Conservation (phyloP, 441 rosid genomes). For the Raphanus hybrid region DNA sequence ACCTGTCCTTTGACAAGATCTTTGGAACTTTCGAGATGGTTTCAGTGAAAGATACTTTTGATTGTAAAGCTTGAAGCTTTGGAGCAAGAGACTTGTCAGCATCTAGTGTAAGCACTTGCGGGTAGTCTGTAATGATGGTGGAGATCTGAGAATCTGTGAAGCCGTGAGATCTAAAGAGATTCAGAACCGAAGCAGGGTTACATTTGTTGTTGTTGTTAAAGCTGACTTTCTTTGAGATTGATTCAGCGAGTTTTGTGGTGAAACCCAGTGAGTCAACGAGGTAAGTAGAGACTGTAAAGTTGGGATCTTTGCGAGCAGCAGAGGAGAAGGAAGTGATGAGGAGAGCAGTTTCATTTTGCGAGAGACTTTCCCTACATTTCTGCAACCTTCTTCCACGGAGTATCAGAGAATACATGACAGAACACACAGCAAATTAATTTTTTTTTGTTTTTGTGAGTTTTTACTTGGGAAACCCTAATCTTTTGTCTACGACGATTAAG, state of each 20-base stretch:
- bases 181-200: slow-evolving; percentile 6
- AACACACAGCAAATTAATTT: not conserved
- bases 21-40: slow-evolving; percentile 15
- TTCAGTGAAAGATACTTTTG: slow-evolving; percentile 36
- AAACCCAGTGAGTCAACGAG: slow-evolving; percentile 44
- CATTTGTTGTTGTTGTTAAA: slow-evolving; percentile 8
- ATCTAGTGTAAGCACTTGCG: slow-evolving; percentile 27
- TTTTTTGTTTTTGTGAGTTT: not conserved
- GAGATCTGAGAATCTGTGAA: slow-evolving; percentile 40
- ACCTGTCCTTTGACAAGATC: not conserved
- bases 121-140: slow-evolving; percentile 30
- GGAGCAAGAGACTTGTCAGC: slow-evolving; percentile 35
- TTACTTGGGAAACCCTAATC: not conserved
- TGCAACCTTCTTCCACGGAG: slow-evolving; percentile 15
- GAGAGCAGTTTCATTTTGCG: not conserved
- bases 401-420: slow-evolving; percentile 13
- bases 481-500: not conserved
- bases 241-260: slow-evolving; percentile 33
- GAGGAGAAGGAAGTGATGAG: not conserved
- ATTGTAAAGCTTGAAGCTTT: slow-evolving; percentile 41
- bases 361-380: slow-evolving; percentile 17
- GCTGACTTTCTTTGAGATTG: slow-evolving; percentile 36
- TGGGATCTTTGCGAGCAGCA: not conserved
- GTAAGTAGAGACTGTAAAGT: slow-evolving; percentile 40
- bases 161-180: slow-evolving; percentile 3